A percentile compares a stretch with the other conserved stretches of the same genome.
Evolutionary conservation across 345 rosid species (phyloP).

Genomic region (Eucalyptus viminalis): DNA sequence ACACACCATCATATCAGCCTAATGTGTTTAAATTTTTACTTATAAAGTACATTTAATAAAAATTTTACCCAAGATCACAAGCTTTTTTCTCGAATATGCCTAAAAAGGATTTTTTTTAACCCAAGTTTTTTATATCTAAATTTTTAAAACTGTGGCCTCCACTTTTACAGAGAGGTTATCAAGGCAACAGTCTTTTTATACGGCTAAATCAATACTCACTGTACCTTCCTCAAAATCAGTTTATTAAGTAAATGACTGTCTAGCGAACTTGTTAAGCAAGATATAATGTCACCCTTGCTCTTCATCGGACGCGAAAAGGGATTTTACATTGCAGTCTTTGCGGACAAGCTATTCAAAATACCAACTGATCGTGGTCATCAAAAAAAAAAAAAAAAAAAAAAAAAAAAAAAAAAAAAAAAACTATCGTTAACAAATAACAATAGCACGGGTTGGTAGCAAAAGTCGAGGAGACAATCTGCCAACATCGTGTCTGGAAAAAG

Average conservation of each 20-base stretch:
- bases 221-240: neutral
- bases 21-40: no score
- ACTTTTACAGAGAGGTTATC: neutral
- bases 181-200: neutral
- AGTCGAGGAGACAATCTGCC: neutral
- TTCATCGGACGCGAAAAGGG: neutral
- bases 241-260: neutral
- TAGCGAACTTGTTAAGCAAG: neutral
- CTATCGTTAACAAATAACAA: no score
- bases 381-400: no score
- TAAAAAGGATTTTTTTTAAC: neutral
- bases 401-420: no score
- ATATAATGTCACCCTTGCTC: neutral
- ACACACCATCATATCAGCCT: neutral
- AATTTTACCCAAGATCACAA: neutral
- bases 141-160: neutral
- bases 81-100: neutral
- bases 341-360: neutral
- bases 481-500: neutral
- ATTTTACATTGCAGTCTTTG: neutral
- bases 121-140: neutral
- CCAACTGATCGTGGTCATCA: neutral
- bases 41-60: no score
- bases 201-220: neutral
- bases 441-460: neutral